A percentile compares a stretch with the other conserved stretches of the same genome.
phyloP scores from a whole-genome alignment of 208 protist species.

The Leishmania tarentolae region DNA sequence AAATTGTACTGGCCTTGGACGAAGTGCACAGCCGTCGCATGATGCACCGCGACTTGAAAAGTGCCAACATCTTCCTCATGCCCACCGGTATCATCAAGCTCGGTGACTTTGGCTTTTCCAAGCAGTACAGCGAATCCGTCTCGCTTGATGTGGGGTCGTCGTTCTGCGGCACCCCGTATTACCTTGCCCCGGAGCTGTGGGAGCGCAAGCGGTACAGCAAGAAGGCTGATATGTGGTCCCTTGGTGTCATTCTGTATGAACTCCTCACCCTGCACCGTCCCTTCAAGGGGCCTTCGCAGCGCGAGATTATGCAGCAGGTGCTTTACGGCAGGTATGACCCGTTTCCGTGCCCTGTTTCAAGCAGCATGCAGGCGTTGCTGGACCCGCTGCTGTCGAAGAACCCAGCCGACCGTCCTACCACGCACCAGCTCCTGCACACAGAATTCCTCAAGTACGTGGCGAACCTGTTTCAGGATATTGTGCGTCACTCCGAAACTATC shows the following conservation, averaged over 20 bases:
- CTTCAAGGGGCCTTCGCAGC: constrained; percentile 84
- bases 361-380: constrained; percentile 70
- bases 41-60: constrained; percentile 92
- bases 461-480: constrained; percentile 90
- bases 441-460: constrained; percentile 90
- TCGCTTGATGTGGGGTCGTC: constrained; percentile 76
- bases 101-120: constrained; percentile 90
- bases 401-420: constrained; percentile 65
- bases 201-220: constrained; percentile 92
- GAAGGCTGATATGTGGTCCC: constrained; percentile 94
- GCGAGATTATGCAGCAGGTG: constrained; percentile 87
- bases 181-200: constrained; percentile 94
- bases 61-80: constrained; percentile 90
- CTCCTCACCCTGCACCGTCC: constrained; percentile 82
- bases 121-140: constrained; percentile 83
- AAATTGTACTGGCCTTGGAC: constrained; percentile 84
- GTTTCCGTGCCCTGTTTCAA: constrained; percentile 69
- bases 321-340: constrained; percentile 79
- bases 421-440: constrained; percentile 73
- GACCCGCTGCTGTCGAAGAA: constrained; percentile 74
- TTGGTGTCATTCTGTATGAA: constrained; percentile 91
- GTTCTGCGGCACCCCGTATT: constrained; percentile 93
- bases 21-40: constrained; percentile 87
- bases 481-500: constrained; percentile 80
- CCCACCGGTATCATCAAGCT: constrained; percentile 88